Evolutionary conservation across 306 rosid genomes (phyloP), one percentile per base, ranked within the genome.

Genomic region (Cyclanthera cordifolia): DNA sequence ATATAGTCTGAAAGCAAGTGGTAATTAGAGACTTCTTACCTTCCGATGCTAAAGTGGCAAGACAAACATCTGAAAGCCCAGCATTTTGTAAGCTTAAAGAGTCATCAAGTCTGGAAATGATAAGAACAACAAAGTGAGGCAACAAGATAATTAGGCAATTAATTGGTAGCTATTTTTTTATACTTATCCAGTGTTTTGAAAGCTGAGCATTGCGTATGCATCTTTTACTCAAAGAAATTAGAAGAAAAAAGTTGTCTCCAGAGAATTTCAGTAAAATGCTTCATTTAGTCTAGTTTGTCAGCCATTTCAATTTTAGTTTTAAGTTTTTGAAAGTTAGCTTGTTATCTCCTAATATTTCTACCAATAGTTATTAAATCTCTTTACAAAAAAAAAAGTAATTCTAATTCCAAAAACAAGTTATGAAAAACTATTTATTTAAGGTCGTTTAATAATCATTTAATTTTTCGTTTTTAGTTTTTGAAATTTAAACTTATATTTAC

Each of bases 31-130:
- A 34, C 49, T 25, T n/a, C 67, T 21, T 13, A 92, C 97, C 92
- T 87, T 83, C 83, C 49, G 84, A 87, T 78, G 95, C 95, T 72
- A 89, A 77, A 45, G 87, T 82, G 23, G 95, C 96, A 24, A 92
- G 86, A 61, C 90, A 82, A 45, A 87, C 95, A 79, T 87, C 91
- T 5, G 96, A 92, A 61, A 89, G 78, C 72, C 97, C 96, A 47
- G 88, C 85, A 73, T 71, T 80, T 69, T 85, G 78, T 74, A 92
- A 83, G 60, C 97, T 89, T 74, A 84, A 53, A 8, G 89, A 82
- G 53, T 91, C 91, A 71, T 88, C 96, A 46, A 85, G 80, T 72
- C 95, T 89, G 71, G 47, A 23, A 64, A 49, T 64, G 71, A 73
- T 76, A 80, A 76, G 84, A 74, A 59, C 50, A 37, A 60, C 55